Evolutionary conservation across 306 rosid genomes (phyloP).

Genomic region (Ormosia semicastrata): DNA sequence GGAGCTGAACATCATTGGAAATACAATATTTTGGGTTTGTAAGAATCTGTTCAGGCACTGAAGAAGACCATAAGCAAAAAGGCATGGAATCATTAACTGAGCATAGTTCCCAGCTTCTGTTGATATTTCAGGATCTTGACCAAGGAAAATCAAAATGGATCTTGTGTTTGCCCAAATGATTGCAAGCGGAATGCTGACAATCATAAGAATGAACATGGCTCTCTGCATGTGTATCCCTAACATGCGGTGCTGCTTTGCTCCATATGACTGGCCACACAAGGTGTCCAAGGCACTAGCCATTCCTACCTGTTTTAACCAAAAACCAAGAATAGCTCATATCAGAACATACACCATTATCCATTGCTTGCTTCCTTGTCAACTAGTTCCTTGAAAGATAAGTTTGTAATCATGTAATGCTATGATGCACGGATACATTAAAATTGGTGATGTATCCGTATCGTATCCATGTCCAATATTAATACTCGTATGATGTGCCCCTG

Average conservation of each 20-base stretch:
- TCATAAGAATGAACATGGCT: conserved; percentile 58
- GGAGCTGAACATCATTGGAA: conserved; percentile 63
- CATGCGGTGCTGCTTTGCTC: conserved; percentile 70
- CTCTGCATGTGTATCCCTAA: conserved; percentile 71
- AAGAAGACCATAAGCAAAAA: conserved; percentile 59
- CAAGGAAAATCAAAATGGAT: conserved; percentile 45
- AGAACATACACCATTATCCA: background rate
- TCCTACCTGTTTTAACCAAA: conserved; percentile 43
- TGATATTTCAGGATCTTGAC: conserved; percentile 63
- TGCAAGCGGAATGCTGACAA: conserved; percentile 51
- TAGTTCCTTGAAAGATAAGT: background rate
- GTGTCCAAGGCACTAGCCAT: conserved; percentile 82
- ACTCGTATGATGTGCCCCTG: too few species aligned
- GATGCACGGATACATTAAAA: too few species aligned
- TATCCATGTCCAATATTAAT: too few species aligned
- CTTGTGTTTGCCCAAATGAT: conserved; percentile 59
- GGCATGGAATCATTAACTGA: conserved; percentile 45
- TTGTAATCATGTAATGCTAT: too few species aligned
- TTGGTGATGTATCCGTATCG: too few species aligned
- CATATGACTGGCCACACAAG: conserved; percentile 70
- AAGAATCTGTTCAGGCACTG: conserved; percentile 66
- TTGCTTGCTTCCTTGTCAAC: background rate
- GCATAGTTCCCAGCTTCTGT: conserved; percentile 64
- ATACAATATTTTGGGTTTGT: conserved; percentile 65
- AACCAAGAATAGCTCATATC: background rate